Evolutionary conservation across 768 basidiomycete genomes (phyloP), one percentile per base, ranked within the genome.

Genomic region (Sutorius australiensis): DNA sequence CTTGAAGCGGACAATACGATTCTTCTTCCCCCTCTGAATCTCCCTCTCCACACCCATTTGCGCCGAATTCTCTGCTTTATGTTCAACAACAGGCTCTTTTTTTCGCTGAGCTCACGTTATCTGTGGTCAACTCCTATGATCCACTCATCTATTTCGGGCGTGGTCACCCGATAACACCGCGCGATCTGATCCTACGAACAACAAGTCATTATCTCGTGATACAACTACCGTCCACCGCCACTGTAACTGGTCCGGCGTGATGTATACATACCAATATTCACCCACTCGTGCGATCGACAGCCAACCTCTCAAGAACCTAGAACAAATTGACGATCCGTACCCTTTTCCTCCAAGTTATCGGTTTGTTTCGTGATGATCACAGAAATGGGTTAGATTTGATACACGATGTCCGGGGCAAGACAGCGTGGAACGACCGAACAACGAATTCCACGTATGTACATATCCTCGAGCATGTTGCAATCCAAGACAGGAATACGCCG

Each of bases 251-350:
- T 38, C 4, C 16, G 14, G n/a, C 24, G 17, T 45, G n/a, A 48
- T 37, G 32, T 40, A 27, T 31, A 5, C 12, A 46, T 24, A 24
- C 24, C n/a, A 59, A 19, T 12, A 27, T 55, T 21, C 24, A 47
- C 30, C 12, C 58, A 28, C 21, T 6, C 3, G 33, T 42, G 41
- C 47, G 54, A 56, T 48, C 30, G 39, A 32, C 39, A 16, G 21
- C 54, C 36, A 6, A 11, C 10, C 33, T 34, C 14, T 37, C 50
- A 57, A 48, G 57, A 46, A 3, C 42, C n/a, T 33, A 14, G 37
- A 36, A 32, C 40, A 46, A 49, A 46, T 58, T 53, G 55, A 48
- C 55, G 60, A 60, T 58, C 60, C 59, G 50, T 55, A 57, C 19
- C 42, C 41, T 38, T 44, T 28, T n/a, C n/a, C n/a, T 43, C 45